phyloP scores from a whole-genome alignment of 345 rosid species.

The Chamaenerion angustifolium region DNA sequence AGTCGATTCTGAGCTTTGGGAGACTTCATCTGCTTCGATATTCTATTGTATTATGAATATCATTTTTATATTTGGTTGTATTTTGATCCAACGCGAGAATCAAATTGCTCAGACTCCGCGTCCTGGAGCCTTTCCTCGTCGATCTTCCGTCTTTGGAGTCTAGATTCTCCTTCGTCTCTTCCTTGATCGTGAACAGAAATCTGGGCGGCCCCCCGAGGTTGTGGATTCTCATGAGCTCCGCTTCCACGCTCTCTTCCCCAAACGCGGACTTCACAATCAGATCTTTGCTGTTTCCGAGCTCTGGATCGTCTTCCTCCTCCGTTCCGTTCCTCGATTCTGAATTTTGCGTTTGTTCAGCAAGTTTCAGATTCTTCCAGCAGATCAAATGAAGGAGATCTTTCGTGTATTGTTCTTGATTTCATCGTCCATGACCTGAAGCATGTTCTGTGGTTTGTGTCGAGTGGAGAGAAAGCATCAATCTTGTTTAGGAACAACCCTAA shows the following conservation, averaged over 20 bases:
- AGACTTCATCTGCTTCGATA: too few relatives aligned
- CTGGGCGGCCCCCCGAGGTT: constrained; percentile 75
- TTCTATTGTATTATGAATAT: too few relatives aligned
- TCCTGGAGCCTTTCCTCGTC: constrained; percentile 52
- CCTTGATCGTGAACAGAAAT: constrained; percentile 87
- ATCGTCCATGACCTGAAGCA: too few relatives aligned
- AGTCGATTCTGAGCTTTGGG: too few relatives aligned
- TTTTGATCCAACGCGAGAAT: constrained; percentile 18
- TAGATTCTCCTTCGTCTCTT: constrained; percentile 88
- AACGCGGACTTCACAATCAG: constrained; percentile 24
- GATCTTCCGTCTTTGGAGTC: constrained; percentile 84
- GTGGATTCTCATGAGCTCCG: constrained; percentile 91
- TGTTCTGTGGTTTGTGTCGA: too few relatives aligned
- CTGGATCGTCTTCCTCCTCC: constrained; percentile 32
- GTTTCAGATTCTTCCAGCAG: constrained; percentile 40
- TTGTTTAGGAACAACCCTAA: too few relatives aligned
- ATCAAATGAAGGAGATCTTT: constrained; percentile 49
- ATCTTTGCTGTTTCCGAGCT: constrained; percentile 54
- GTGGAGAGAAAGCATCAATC: too few relatives aligned
- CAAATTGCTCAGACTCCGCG: constrained; percentile 64
- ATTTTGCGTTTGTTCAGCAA: neutral
- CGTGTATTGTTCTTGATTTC: constrained; percentile 36
- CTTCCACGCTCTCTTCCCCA: constrained; percentile 41
- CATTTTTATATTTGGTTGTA: too few relatives aligned
- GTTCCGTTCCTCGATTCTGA: constrained; percentile 7